A percentile compares a stretch with the other conserved stretches of the same genome.
phyloP scores from a whole-genome alignment of 345 rosid species.

The Leavenworthia alabamica region DNA sequence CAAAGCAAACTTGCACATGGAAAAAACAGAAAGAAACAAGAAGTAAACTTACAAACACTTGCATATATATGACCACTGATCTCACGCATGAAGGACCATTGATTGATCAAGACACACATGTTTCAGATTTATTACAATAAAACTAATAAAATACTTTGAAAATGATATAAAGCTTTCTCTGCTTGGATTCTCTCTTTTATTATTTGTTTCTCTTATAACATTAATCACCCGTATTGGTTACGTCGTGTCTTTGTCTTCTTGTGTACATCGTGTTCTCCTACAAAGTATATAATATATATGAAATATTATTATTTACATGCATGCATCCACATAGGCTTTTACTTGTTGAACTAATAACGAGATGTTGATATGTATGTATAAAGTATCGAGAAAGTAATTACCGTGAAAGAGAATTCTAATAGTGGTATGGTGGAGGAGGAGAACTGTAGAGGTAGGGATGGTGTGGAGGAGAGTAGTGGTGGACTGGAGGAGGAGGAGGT shows the following conservation, averaged over 20 bases:
- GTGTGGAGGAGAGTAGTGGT: slow-evolving; percentile 18
- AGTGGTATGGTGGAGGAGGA: slow-evolving; percentile 32
- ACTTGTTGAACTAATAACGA: background rate
- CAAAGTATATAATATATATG: background rate
- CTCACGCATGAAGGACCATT: slow-evolving; percentile 12
- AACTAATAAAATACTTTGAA: slow-evolving; percentile 10
- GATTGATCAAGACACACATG: slow-evolving; percentile 17
- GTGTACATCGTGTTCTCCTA: slow-evolving; percentile 25
- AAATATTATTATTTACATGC: background rate
- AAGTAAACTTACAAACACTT: slow-evolving; percentile 7
- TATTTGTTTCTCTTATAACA: slow-evolving; percentile 23
- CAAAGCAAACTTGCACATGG: slow-evolving; percentile 17
- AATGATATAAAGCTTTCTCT: slow-evolving; percentile 8
- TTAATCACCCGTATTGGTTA: slow-evolving; percentile 12
- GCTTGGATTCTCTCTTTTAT: slow-evolving; percentile 15
- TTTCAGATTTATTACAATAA: slow-evolving; percentile 24
- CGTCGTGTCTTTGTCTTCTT: slow-evolving; percentile 20
- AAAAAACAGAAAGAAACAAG: slow-evolving; percentile 17
- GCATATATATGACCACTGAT: no score
- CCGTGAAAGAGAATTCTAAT: slow-evolving; percentile 21
- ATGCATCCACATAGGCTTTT: slow-evolving; percentile 2
- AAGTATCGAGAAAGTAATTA: slow-evolving; percentile 7
- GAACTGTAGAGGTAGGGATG: slow-evolving; percentile 19
- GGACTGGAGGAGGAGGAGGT: slow-evolving; percentile 20
- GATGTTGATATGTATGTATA: background rate